Evolutionary conservation across 2,329 filamentous ascomycete genomes (phyloP).

Genomic region (Monosporascus sp.): DNA sequence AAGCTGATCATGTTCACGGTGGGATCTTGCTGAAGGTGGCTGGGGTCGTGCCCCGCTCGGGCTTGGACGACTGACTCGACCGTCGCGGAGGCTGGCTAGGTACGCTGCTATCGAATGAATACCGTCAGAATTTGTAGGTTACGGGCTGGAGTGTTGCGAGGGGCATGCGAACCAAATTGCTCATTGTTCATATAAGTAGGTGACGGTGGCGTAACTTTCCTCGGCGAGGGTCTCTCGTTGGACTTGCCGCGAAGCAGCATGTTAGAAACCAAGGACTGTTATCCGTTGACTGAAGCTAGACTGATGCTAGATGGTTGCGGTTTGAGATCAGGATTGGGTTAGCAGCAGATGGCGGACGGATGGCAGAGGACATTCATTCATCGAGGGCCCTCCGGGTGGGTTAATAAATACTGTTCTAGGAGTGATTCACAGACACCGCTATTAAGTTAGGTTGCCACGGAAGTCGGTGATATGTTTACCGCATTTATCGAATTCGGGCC

Average conservation of each 20-base stretch:
- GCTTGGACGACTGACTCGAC: constrained; percentile 62
- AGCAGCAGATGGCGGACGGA: too few relatives aligned
- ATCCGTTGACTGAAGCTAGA: background rate
- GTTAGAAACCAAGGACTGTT: background rate
- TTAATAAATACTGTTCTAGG: background rate
- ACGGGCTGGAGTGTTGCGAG: background rate
- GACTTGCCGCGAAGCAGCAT: constrained; percentile 24
- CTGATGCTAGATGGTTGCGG: background rate
- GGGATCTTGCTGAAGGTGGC: constrained; percentile 31
- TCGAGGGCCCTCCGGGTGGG: background rate
- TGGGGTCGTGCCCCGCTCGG: constrained; percentile 68
- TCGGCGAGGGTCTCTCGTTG: constrained; percentile 29
- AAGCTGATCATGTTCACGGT: constrained; percentile 25
- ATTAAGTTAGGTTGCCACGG: background rate
- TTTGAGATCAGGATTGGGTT: too few relatives aligned
- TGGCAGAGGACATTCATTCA: too few relatives aligned
- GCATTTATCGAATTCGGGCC: background rate
- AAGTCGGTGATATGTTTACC: background rate
- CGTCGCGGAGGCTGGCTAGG: constrained; percentile 64
- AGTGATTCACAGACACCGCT: background rate
- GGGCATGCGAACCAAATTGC: constrained; percentile 52
- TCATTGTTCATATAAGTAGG: constrained; percentile 62
- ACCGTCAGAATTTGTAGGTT: background rate
- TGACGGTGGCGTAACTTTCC: constrained; percentile 56
- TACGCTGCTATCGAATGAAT: constrained; percentile 52